Evolutionary conservation across 495 filamentous ascomycete genomes (phyloP).

Genomic region (Xylaria grammica): DNA sequence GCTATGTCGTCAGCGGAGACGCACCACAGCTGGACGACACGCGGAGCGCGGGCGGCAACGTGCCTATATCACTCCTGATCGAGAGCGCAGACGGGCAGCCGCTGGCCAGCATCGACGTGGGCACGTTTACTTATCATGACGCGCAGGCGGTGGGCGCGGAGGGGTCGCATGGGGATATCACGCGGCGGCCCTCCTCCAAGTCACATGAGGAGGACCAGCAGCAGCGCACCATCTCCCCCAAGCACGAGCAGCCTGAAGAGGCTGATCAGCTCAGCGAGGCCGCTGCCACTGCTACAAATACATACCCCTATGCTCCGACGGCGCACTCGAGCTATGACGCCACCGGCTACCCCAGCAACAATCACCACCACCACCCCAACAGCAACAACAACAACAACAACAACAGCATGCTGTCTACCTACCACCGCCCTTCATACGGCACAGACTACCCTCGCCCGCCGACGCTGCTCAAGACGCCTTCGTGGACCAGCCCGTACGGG

Average conservation of each 20-base stretch:
- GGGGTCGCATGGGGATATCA: conserved; percentile 50
- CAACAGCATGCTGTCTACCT: conserved; percentile 53
- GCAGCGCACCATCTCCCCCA: conserved; percentile 35
- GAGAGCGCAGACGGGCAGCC: conserved; percentile 68
- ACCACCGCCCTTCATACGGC: conserved; percentile 50
- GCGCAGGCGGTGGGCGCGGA: conserved; percentile 40
- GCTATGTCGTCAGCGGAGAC: conserved; percentile 74
- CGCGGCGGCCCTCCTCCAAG: conserved; percentile 43
- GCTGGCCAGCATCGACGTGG: conserved; percentile 69
- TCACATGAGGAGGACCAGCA: conserved; percentile 46
- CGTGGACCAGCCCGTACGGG: conserved; percentile 51
- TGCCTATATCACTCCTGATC: conserved; percentile 75
- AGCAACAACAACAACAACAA: conserved; percentile 49
- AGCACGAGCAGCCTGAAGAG: conserved; percentile 32
- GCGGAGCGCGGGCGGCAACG: conserved; percentile 65
- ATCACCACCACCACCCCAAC: too few relatives aligned
- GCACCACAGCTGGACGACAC: conserved; percentile 74
- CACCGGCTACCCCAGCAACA: conserved; percentile 45
- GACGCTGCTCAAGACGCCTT: conserved; percentile 53
- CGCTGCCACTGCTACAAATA: conserved; percentile 47
- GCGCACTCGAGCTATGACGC: conserved; percentile 44
- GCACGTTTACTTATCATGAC: conserved; percentile 73
- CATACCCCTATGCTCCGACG: conserved; percentile 50
- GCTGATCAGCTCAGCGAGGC: conserved; percentile 34
- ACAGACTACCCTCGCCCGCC: conserved; percentile 51